Base-by-base conservation (phyloP, 495 filamentous ascomycete genomes). In the Mycothermus thermophilus region DNA sequence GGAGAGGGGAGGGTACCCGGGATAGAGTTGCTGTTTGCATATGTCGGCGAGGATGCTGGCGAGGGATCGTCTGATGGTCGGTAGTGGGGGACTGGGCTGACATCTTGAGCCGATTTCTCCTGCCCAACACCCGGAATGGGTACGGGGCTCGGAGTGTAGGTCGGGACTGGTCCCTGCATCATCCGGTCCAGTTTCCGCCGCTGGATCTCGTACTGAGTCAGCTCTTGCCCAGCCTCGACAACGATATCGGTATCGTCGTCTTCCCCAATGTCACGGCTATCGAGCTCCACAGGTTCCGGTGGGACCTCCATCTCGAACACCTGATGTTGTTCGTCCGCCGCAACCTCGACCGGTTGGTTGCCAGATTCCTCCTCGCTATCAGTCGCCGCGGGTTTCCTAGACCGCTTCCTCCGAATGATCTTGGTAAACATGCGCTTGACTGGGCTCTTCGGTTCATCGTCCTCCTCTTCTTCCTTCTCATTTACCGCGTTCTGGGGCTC, bases 301-400 rank as follows among this genome's bases (percentile, higher is more conserved):
- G 62, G 55, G 8, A 55, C 65, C 12, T 65, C 59, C 35, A 71
- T 47, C 40, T 70, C 64, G 32, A 65, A 69, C 5, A 66, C 44
- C 42, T 66, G 65, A 37, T 69, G 64, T 24, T 45, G 51, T 36
- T 45, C 52, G 32, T 69, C 63, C 5, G 63, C 62, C 8, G 48
- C 61, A 4, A 70, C 64, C 42, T 68, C 65, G 17, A 50, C 53
- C 4, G 58, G 50, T 16, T 57, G 47, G 3, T 31, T 8, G 9
- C 41, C 50, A 26, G n/a, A n/a, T n/a, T 26, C 44, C 21, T 36
- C 40, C 17, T 48, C 25, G 7, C 44, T 37, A 19, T 47, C 46
- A 17, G 47, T 42, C 8, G 20, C 22, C 6, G 15, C 24, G 2
- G 48, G 32, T 30, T 37, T 38, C 40, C 44, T 48, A 9, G 47